A percentile compares a stretch with the other conserved stretches of the same genome.
phyloP scores from a whole-genome alignment of 2,329 filamentous ascomycete genomes.

The Cordyceps militaris region DNA sequence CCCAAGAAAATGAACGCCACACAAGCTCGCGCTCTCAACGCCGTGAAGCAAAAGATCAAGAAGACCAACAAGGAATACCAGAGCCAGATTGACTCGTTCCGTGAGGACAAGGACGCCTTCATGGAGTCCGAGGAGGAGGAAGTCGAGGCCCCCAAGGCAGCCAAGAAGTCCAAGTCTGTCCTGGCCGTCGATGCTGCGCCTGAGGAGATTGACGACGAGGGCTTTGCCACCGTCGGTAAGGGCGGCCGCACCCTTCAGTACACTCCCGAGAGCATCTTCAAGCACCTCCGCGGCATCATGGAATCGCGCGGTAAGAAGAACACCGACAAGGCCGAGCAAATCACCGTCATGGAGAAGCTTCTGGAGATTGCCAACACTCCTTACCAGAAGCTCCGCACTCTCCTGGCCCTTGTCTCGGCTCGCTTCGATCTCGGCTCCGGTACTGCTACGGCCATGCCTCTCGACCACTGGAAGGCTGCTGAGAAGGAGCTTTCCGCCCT shows the following conservation, averaged over 20 bases:
- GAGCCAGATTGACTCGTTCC: slow-evolving; percentile 78
- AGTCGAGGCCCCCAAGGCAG: slow-evolving; percentile 40
- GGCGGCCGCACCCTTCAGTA: slow-evolving; percentile 85
- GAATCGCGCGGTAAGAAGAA: slow-evolving; percentile 99
- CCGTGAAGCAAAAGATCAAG: slow-evolving; percentile 96
- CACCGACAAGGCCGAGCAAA: slow-evolving; percentile 90
- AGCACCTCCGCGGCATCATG: slow-evolving; percentile 86
- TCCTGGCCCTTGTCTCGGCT: slow-evolving; percentile 85
- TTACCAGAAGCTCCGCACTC: slow-evolving; percentile 89
- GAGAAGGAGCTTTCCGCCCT: slow-evolving; percentile 78
- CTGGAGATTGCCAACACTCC: slow-evolving; percentile 81
- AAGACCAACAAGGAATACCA: slow-evolving; percentile 97
- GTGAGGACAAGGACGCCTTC: slow-evolving; percentile 75
- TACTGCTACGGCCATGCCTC: slow-evolving; percentile 71
- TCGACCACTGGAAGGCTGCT: slow-evolving; percentile 95
- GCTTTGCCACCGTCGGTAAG: slow-evolving; percentile 82
- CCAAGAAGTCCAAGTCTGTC: slow-evolving; percentile 41
- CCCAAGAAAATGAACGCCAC: slow-evolving; percentile 99
- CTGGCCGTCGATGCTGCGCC: slow-evolving; percentile 38
- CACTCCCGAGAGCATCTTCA: slow-evolving; percentile 96
- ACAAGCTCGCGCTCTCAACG: slow-evolving; percentile 88
- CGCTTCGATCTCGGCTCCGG: slow-evolving; percentile 88
- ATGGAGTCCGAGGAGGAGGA: slow-evolving; percentile 77
- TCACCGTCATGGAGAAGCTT: slow-evolving; percentile 95
- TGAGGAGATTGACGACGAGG: slow-evolving; percentile 66